Base-by-base conservation (phyloP, 1,139 yeast species). In the Debaryomyces udenii region DNA sequence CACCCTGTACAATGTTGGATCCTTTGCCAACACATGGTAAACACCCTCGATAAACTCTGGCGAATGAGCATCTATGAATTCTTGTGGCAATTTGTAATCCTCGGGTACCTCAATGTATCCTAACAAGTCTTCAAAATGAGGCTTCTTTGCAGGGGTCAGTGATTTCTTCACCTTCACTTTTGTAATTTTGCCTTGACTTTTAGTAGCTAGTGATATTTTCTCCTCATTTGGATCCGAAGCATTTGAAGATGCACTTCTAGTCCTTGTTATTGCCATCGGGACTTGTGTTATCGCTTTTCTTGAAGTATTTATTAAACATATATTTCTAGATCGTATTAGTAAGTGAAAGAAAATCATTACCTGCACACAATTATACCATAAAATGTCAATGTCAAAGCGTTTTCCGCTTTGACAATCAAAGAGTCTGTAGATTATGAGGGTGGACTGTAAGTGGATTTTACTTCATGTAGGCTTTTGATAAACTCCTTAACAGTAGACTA, bases 31-130 rank as follows among this genome's bases (percentile, higher is more conserved):
- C 3, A 79, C 57, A 45, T 64, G 65, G 3, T 66, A 46, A 11
- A 76, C 53, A 0, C 80, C 84, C 14, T 59, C 48, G 15, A 70
- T 59, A 49, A 80, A 80, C 13, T 61, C 66, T 0, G 69, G 65
- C 1, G 64, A 59, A 50, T 83, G 87, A 30, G 42, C 57, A 0
- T 60, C 59, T 3, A 63, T 51, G 49, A 72, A 81, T 1, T 51
- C 61, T 4, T 48, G 44, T 0, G 86, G 83, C 3, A 80, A 55
- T 6, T 47, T 41, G 10, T 58, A 45, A 40, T 62, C 62, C 2
- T 46, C 37, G 0, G 74, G 70, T 3, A 59, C 48, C 3, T 43
- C 48, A 5, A 66, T 51, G 40, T 60, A 66, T 2, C 48, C 38
- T 16, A 69, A 47, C 6, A 52, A 44, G 22, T 66, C 70, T 47